These are phyloP conservation scores for Alternaria rosae DNA, from an alignment of 2,329 filamentous ascomycete genomes.

Conservation along the genomic window DNA sequence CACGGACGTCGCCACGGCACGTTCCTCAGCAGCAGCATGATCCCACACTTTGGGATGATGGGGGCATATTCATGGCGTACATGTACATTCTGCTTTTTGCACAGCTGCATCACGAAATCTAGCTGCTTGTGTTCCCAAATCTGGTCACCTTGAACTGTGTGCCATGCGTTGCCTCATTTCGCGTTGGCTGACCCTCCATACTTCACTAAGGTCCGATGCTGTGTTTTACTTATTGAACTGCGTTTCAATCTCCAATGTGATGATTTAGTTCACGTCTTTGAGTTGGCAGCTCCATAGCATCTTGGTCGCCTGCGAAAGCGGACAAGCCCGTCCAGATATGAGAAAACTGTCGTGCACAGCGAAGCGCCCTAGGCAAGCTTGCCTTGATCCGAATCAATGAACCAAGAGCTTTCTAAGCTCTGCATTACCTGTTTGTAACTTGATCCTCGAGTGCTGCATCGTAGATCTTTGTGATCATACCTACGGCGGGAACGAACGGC, in stretches of 20 bases:
- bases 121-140: conserved; percentile 36
- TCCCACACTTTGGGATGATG: conserved; percentile 48
- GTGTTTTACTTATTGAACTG: not conserved
- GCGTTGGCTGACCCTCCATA: not conserved
- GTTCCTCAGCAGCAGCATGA: conserved; percentile 39
- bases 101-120: conserved; percentile 43
- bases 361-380: not conserved
- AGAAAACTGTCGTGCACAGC: not conserved
- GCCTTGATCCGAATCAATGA: not conserved
- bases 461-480: conserved; percentile 6
- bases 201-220: not conserved
- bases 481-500: conserved; percentile 8
- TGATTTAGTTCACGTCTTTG: not conserved
- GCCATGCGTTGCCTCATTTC: not conserved
- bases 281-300: not conserved
- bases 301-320: not conserved
- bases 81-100: conserved; percentile 48
- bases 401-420: not conserved
- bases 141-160: not conserved
- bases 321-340: not conserved
- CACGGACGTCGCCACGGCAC: conserved; percentile 40
- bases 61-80: conserved; percentile 52
- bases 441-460: not conserved
- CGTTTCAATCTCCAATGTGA: not conserved
- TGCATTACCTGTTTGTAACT: not conserved